Conservation (phyloP, 164 flowering plant species). For the Brasenia schreberi region DNA sequence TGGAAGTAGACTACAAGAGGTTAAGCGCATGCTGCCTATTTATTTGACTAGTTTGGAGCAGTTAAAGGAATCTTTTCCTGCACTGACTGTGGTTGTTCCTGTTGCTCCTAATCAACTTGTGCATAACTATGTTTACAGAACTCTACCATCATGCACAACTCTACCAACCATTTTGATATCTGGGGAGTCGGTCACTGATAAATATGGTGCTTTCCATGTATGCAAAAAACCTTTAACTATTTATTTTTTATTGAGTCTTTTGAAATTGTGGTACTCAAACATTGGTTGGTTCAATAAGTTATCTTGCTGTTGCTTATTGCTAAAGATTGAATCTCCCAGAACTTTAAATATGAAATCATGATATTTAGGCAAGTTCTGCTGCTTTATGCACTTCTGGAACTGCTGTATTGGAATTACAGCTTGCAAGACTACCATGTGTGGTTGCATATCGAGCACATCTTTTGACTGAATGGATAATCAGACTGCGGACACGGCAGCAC, state of each 20-base stretch:
- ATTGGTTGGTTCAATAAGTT: background rate
- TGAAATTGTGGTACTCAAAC: background rate
- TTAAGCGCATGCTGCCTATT: constrained; percentile 70
- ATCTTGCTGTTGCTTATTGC: background rate
- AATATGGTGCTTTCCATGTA: constrained; percentile 76
- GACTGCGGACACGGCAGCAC: constrained; percentile 55
- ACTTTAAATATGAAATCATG: background rate
- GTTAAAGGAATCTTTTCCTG: constrained; percentile 33
- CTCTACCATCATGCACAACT: constrained; percentile 33
- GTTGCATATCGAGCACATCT: constrained; percentile 85
- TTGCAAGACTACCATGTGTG: constrained; percentile 78
- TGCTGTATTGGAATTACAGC: constrained; percentile 81
- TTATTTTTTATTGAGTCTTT: background rate
- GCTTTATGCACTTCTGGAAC: constrained; percentile 92
- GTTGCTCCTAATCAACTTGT: constrained; percentile 77
- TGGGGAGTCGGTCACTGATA: constrained; percentile 36
- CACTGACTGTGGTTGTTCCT: constrained; percentile 50
- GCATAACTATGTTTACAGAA: constrained; percentile 31
- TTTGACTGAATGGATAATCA: constrained; percentile 72
- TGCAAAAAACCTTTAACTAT: constrained; percentile 4
- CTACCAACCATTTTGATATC: constrained; percentile 43
- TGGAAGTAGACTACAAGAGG: constrained; percentile 96
- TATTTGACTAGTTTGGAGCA: constrained; percentile 37
- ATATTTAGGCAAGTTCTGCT: constrained; percentile 59
- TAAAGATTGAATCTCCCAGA: background rate